Percentiles rank a stretch among this genome's conserved stretches.
Conservation (phyloP, 1,139 yeast species). For the Candida tunisiensis region DNA sequence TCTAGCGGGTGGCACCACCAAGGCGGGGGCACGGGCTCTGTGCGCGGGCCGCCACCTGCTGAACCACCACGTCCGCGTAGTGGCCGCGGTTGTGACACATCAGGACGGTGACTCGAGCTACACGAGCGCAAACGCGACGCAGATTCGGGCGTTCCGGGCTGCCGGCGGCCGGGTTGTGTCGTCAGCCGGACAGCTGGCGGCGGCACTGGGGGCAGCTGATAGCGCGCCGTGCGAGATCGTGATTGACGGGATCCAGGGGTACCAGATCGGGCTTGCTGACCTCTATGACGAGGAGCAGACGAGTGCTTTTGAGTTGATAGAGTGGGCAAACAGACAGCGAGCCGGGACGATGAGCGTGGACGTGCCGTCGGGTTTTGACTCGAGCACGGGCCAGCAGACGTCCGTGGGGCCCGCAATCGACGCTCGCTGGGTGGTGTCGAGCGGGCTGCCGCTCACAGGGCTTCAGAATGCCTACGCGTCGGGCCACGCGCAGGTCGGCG, state of each 20-base stretch:
- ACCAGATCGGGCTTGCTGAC: conserved; percentile 44
- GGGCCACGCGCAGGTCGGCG: conserved; percentile 24
- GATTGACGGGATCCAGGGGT: conserved; percentile 73
- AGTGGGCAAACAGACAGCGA: conserved; percentile 51
- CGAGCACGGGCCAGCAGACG: conserved; percentile 45
- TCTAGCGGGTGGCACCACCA: conserved; percentile 54
- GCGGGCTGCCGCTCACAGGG: conserved; percentile 63
- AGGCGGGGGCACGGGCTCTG: conserved; percentile 61
- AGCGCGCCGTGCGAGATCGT: conserved; percentile 68
- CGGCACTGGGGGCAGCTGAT: conserved; percentile 23
- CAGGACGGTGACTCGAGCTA: too few species aligned
- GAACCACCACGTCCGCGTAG: conserved; percentile 56
- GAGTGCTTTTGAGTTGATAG: conserved; percentile 30
- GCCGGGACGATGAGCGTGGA: conserved; percentile 53
- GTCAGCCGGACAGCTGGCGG: conserved; percentile 20
- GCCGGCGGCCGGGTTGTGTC: conserved; percentile 35
- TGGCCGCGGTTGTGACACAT: conserved; percentile 29
- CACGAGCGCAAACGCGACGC: conserved; percentile 17
- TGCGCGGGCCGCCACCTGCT: conserved; percentile 70
- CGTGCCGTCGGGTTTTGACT: conserved; percentile 72
- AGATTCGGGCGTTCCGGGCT: conserved; percentile 36
- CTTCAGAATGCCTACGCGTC: conserved; percentile 39
- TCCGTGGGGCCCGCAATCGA: too few species aligned
- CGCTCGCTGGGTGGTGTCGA: conserved; percentile 43
- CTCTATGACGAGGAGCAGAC: conserved; percentile 28